These are phyloP conservation scores for Arctium lappa DNA, from an alignment of 129 eudicot species.

Conservation along the genomic window DNA sequence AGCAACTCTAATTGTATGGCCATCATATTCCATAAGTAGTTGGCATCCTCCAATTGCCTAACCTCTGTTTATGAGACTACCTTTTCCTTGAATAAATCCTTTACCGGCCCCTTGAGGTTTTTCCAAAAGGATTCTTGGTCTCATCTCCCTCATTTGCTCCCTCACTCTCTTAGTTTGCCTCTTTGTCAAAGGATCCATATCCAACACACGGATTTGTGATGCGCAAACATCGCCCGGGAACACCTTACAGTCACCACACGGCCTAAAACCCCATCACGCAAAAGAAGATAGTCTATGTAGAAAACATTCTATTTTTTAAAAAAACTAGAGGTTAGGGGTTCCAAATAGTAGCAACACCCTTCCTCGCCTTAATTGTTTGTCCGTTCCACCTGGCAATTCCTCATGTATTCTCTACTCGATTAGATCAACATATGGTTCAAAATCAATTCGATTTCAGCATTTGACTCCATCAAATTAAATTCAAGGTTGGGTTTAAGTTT, in stretches of 20 bases:
- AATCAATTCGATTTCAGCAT: too few species aligned
- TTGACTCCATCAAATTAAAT: too few species aligned
- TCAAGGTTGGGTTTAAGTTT: too few species aligned
- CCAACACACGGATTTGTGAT: neutral
- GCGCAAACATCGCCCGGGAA: neutral
- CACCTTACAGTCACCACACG: neutral
- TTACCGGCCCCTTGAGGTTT: neutral
- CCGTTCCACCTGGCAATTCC: neutral
- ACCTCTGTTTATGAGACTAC: neutral
- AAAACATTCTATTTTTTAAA: neutral
- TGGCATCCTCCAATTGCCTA: neutral
- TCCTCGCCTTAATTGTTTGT: neutral
- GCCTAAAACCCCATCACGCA: neutral
- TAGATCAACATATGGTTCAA: too few species aligned
- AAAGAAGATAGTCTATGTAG: neutral
- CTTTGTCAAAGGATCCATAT: neutral
- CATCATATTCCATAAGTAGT: neutral
- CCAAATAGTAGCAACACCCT: neutral
- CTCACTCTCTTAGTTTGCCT: neutral
- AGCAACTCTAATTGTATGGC: too few species aligned
- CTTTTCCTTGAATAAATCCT: neutral
- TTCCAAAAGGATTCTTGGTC: neutral
- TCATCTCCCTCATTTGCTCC: neutral
- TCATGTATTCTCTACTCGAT: neutral
- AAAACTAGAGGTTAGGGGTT: neutral